Evolutionary conservation across 1,139 yeast species (phyloP), one percentile per base, ranked within the genome.

Genomic region (Suhomyces panamericanus): DNA sequence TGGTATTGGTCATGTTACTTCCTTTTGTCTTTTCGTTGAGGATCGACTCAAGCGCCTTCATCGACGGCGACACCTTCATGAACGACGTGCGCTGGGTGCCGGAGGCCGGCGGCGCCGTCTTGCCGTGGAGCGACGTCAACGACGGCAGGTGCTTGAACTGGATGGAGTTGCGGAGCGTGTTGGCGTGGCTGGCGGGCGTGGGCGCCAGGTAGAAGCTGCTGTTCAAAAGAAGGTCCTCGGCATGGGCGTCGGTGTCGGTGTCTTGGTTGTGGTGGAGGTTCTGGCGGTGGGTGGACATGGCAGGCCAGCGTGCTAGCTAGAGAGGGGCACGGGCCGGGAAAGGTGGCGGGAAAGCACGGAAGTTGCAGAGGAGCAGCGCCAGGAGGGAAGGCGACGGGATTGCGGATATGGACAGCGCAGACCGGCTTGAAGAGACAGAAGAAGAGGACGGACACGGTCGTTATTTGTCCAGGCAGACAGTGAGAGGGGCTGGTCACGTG

Each of bases 51-150:
- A 80, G 62, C 1, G 81, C 81, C 52, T 74, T 76, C 55, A 80
- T 70, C 33, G 81, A 76, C 7, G 85, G 85, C 37, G 82, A 77
- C 28, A 67, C 67, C 39, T 70, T 69, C 75, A 80, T 77, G 34
- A 78, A 73, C 38, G 76, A 66, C 2, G 83, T 75, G 57, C 56
- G 49, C 31, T 44, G 40, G 15, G 35, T 28, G 16, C 24, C 35
- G 33, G 22, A 36, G 11, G 36, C 30, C 27, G 14, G 24, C 16
- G 43, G 28, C 6, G 32, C 37, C 20, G 44, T 15, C 15, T 41
- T 30, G 24, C 37, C 32, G 43, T 54, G 54, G 33, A 66, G 50
- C 40, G 67, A 62, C 28, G 57, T 56, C 24, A 64, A 53, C 43
- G 65, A 75, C 52, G 61, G 66, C 41, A 78, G 77, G 39, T 62